Evolutionary conservation across 148 eudicot species (phyloP).

Genomic region (Cornus florida): DNA sequence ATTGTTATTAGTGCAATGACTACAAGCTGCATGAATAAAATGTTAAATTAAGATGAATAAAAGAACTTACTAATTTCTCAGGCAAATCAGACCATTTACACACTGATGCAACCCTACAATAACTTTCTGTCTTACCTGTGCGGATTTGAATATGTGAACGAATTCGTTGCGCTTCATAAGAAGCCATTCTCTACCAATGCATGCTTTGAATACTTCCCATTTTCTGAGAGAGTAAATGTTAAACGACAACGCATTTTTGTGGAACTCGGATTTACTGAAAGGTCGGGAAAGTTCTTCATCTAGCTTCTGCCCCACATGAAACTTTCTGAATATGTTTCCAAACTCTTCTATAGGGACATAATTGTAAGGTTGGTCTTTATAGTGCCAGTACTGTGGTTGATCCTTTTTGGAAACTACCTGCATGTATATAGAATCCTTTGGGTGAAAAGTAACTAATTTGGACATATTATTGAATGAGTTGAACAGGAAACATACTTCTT

Average conservation of each 20-base stretch:
- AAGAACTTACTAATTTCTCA: not conserved
- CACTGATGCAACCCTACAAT: not conserved
- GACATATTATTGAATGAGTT: not conserved
- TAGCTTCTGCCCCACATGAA: slow-evolving; percentile 17
- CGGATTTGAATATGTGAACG: slow-evolving; percentile 22
- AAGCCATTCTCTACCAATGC: too few species aligned
- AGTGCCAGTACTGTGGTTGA: slow-evolving; percentile 31
- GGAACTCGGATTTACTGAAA: slow-evolving; percentile 9
- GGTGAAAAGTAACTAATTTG: not conserved
- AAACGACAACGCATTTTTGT: slow-evolving; percentile 22
- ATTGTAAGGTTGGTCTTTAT: slow-evolving; percentile 9
- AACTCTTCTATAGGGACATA: slow-evolving; percentile 21
- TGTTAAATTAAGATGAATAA: not conserved
- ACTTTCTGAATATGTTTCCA: slow-evolving; percentile 17
- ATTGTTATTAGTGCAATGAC: slow-evolving; percentile 22
- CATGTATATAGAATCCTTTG: not conserved
- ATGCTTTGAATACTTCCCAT: too few species aligned
- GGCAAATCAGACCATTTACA: not conserved
- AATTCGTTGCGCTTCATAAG: slow-evolving; percentile 14
- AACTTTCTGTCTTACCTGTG: slow-evolving; percentile 12
- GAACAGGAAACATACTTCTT: slow-evolving; percentile 20
- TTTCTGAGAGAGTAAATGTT: slow-evolving; percentile 16
- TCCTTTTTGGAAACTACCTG: slow-evolving; percentile 38
- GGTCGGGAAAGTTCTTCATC: slow-evolving; percentile 23
- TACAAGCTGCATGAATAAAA: slow-evolving; percentile 22